Evolutionary conservation across 2,329 filamentous ascomycete genomes (phyloP), one percentile per base, ranked within the genome.

Genomic region (Teratosphaeria epicoccoides): DNA sequence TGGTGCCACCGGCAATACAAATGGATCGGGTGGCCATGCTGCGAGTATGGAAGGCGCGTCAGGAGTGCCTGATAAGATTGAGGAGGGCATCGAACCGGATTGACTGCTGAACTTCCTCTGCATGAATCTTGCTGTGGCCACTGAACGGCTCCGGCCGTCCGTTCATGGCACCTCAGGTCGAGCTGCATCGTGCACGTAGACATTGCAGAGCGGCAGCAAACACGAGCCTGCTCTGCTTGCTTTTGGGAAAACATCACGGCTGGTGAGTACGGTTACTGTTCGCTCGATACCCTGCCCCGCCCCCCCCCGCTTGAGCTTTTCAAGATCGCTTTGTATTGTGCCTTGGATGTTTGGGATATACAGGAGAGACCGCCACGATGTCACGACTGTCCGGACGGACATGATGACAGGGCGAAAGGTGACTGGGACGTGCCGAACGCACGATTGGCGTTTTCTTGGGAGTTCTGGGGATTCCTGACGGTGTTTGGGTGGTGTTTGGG

Each of bases 61-160:
- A 20, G 70, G 71, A 37, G 66, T 74, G 24, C 72, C 73, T 14
- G 67, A 67, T 17, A 71, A 70, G 63, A 76, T 76, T 49, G 72
- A 75, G 24, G 74, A 76, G 59, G 71, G 53, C 5, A 49, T 59
- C 14, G 62, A 64, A 49, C 61, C 62, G 43, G 60, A 61, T 48
- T 62, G 55, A 59, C 24, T 7, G 37, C 24, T n/a, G 23, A 45
- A 37, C n/a, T n/a, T n/a, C n/a, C n/a, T n/a, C n/a, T n/a, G n/a
- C n/a, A n/a, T n/a, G n/a, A n/a, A n/a, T n/a, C n/a, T n/a, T n/a
- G n/a, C n/a, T n/a, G n/a, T n/a, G n/a, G n/a, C n/a, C n/a, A n/a
- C n/a, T n/a, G n/a, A n/a, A n/a, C n/a, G n/a, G n/a, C n/a, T n/a
- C n/a, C n/a, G n/a, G n/a, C n/a, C n/a, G n/a, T n/a, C n/a, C n/a